phyloP scores from a whole-genome alignment of 495 filamentous ascomycete species.

The Penicillium mononematosum region DNA sequence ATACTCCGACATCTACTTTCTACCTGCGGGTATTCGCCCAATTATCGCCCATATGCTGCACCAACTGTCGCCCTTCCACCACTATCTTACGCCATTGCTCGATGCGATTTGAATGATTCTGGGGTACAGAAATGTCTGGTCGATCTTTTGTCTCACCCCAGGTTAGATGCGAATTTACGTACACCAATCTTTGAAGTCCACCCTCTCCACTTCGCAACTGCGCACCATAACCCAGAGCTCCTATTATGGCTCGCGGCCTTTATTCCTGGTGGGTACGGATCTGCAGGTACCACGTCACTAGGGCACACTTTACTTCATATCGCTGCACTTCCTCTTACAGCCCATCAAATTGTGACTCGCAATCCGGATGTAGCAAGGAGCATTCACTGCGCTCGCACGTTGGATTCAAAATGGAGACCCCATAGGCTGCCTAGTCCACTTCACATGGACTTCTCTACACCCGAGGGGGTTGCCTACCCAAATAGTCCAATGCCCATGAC shows the following conservation, averaged over 20 bases:
- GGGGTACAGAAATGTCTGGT: neutral
- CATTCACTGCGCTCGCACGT: neutral
- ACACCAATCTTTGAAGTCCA: neutral
- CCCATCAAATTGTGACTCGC: neutral
- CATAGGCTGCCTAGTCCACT: neutral
- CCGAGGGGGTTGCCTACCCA: neutral
- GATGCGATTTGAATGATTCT: neutral
- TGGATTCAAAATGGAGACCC: neutral
- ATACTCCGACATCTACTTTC: neutral
- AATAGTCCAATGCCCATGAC: neutral
- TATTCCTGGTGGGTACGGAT: neutral
- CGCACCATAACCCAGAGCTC: neutral
- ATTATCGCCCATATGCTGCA: neutral
- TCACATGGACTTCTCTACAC: neutral
- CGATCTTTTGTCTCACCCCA: neutral
- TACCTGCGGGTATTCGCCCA: neutral
- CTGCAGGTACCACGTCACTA: neutral
- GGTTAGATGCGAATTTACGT: neutral
- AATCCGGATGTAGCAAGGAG: neutral
- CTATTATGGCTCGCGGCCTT: neutral
- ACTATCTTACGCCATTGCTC: neutral
- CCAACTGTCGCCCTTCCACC: neutral
- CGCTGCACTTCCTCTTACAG: neutral
- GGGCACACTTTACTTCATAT: neutral
- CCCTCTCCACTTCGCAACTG: neutral